Evolutionary conservation across 495 filamentous ascomycete species (phyloP).

Genomic region (Astrocystis sublimbata): DNA sequence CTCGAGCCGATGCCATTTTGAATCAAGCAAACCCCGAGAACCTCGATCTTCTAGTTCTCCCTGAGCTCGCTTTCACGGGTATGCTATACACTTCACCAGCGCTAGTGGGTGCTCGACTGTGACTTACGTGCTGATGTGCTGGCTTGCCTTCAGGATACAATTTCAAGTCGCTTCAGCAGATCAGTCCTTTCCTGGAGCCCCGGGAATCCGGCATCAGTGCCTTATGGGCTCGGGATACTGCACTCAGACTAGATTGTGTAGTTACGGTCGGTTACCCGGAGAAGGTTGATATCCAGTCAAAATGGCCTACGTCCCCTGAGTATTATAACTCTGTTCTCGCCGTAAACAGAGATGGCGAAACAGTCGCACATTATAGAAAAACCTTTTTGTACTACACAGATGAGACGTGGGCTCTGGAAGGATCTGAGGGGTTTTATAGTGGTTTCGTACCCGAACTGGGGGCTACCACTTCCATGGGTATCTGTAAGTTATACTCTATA

Average conservation of each 20-base stretch:
- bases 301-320: conserved; percentile 44
- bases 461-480: conserved; percentile 76
- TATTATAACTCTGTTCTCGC: conserved; percentile 85
- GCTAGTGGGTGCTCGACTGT: not conserved
- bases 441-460: conserved; percentile 53
- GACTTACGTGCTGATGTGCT: conserved; percentile 8
- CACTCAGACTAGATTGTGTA: conserved; percentile 69
- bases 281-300: conserved; percentile 47
- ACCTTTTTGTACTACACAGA: conserved; percentile 88
- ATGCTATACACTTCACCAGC: conserved; percentile 17
- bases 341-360: conserved; percentile 69
- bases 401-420: conserved; percentile 86
- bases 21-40: conserved; percentile 52
- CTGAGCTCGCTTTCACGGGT: conserved; percentile 89
- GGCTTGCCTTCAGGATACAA: conserved; percentile 71
- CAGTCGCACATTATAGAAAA: conserved; percentile 85
- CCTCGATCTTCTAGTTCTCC: conserved; percentile 75
- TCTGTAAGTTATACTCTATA: conserved; percentile 69
- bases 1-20: conserved; percentile 70
- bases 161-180: conserved; percentile 75
- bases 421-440: conserved; percentile 60
- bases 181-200: conserved; percentile 79
- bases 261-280: conserved; percentile 95
- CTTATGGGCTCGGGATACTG: conserved; percentile 75
- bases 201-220: conserved; percentile 71